Evolutionary conservation across 163 green algal species (phyloP).

Genomic region (Scenedesmus sp.): DNA sequence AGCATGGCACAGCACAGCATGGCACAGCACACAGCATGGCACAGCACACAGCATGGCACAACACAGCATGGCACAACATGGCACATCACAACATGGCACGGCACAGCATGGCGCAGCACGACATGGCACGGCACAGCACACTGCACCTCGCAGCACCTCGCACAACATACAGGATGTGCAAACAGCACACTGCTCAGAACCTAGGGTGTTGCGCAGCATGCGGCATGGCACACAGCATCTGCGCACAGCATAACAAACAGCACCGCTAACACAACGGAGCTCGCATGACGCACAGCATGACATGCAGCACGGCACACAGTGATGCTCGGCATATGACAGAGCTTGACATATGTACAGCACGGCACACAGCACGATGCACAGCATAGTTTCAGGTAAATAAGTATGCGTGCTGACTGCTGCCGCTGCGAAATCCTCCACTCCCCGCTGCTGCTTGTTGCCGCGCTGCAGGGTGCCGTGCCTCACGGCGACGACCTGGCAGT

Average conservation of each 20-base stretch:
- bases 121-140: neutral
- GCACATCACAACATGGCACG: neutral
- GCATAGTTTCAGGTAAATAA: too few relatives aligned
- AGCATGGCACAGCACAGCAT: too few relatives aligned
- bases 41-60: neutral
- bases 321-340: too few relatives aligned
- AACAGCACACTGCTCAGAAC: too few relatives aligned
- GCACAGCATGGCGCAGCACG: neutral
- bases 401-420: neutral
- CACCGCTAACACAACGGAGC: neutral
- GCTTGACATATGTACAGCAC: neutral
- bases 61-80: neutral
- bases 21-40: neutral
- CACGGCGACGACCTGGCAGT: slow-evolving; percentile 84
- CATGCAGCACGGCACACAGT: neutral
- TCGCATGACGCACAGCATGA: neutral
- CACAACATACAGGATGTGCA: too few relatives aligned
- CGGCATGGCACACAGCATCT: neutral
- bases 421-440: too few relatives aligned
- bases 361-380: neutral
- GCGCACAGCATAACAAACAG: neutral
- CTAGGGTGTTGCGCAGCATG: neutral
- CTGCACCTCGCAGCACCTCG: neutral
- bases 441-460: too few relatives aligned
- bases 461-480: slow-evolving; percentile 80